Evolutionary conservation across 805 yeast genomes (phyloP).

Genomic region (Myxozyma vanderwaltii): DNA sequence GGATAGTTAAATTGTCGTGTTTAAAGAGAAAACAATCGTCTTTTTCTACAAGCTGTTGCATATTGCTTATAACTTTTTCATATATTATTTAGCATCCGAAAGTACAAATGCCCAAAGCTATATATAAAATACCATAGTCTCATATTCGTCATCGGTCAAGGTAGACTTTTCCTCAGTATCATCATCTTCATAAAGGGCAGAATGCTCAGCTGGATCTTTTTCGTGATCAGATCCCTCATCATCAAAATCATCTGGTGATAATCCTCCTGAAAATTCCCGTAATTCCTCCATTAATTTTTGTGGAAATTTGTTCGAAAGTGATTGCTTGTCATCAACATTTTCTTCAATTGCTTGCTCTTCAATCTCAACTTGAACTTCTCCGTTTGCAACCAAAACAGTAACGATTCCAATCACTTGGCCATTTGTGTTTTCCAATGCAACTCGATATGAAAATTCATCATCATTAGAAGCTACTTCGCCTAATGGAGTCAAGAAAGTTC

Average conservation of each 20-base stretch:
- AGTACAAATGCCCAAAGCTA: not conserved
- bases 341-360: conserved; percentile 5
- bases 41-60: no score
- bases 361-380: conserved; percentile 19
- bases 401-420: conserved; percentile 28
- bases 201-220: not conserved
- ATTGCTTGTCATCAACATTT: not conserved
- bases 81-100: not conserved
- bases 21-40: no score
- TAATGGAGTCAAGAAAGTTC: conserved; percentile 27
- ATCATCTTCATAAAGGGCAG: not conserved
- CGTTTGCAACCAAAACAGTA: conserved; percentile 17
- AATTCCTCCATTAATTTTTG: conserved; percentile 21
- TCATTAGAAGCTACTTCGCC: conserved; percentile 24
- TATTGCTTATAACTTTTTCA: no score
- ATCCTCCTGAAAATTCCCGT: conserved; percentile 28
- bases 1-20: no score
- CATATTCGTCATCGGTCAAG: not conserved
- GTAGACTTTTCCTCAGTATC: conserved; percentile 2
- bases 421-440: conserved; percentile 23
- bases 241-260: not conserved
- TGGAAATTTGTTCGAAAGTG: conserved; percentile 11
- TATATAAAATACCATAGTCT: not conserved
- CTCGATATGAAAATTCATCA: conserved; percentile 24
- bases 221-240: not conserved